Evolutionary conservation across 2,329 filamentous ascomycete genomes (phyloP), one percentile per base, ranked within the genome.

Genomic region (Pseudogymnoascus sp.): DNA sequence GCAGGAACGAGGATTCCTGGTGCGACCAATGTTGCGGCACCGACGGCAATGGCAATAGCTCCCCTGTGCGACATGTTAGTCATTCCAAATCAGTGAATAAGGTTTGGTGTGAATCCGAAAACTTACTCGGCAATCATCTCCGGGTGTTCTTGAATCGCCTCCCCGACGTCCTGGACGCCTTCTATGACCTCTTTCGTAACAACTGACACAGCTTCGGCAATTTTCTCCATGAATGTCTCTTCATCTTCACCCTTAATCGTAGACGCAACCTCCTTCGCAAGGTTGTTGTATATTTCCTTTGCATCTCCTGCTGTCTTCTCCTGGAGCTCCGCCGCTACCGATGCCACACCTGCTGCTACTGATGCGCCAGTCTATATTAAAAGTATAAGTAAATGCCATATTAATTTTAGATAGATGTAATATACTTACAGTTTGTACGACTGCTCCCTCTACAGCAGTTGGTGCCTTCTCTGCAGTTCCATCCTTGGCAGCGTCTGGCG

Each of bases 81-180:
- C n/a, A 62, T 62, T 10, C 23, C 38, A 61, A 42, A 60, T 44
- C 6, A 57, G 17, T 23, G 33, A 33, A 60, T 36, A 47, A 19
- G n/a, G 26, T 21, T 57, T 7, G 26, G 11, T 23, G 33, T 38
- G 44, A 44, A 50, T 31, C 3, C 9, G 15, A 11, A 28, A 19
- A 62, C 68, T 65, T 63, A 70, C 69, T 70, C 68, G 10, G 67
- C 68, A 38, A 70, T 64, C 21, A 70, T 62, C 42, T 70, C 69
- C 19, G 69, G 69, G 53, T 70, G 68, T 23, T 65, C 62, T 53
- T 70, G 63, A 26, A 70, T 65, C 4, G 67, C 61, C 13, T 67
- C 62, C 13, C 68, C 64, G 1, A 67, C 66, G 50, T 69, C 63
- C 15, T 66, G 63, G 13, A 64, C 69, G 11, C 69, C 68, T 19